A percentile compares a stretch with the other conserved stretches of the same genome.
phyloP scores from a whole-genome alignment of 192 early-diverging fungal genomes.

The Lunasporangiospora selenospora region DNA sequence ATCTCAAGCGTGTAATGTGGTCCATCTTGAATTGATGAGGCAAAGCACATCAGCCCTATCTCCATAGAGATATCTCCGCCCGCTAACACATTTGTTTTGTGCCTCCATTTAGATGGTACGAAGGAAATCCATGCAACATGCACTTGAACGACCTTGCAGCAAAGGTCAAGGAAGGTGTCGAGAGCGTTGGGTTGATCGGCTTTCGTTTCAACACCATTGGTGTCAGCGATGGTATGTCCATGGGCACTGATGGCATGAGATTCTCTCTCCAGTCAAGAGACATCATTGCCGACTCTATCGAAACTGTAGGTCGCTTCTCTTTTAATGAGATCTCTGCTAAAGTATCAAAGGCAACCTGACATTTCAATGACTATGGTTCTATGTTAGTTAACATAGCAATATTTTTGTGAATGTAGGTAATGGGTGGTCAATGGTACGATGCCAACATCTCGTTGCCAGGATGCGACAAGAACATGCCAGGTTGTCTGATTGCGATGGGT shows the following conservation, averaged over 20 bases:
- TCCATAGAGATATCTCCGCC: too few species aligned
- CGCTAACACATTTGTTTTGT: neutral
- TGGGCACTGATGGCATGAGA: slow-evolving; percentile 96
- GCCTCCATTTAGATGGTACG: slow-evolving; percentile 96
- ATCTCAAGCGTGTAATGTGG: slow-evolving; percentile 86
- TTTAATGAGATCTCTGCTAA: too few species aligned
- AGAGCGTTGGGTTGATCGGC: slow-evolving; percentile 87
- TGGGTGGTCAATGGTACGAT: slow-evolving; percentile 98
- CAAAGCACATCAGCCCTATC: too few species aligned
- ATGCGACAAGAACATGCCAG: slow-evolving; percentile 98
- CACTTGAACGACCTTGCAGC: slow-evolving; percentile 89
- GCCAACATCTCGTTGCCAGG: slow-evolving; percentile 98
- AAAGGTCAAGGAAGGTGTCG: slow-evolving; percentile 95
- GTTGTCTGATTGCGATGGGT: slow-evolving; percentile 95
- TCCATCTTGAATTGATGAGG: neutral
- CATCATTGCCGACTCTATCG: slow-evolving; percentile 98
- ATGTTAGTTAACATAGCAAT: too few species aligned
- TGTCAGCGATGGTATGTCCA: slow-evolving; percentile 97
- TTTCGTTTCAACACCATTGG: slow-evolving; percentile 99
- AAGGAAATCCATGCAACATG: slow-evolving; percentile 99
- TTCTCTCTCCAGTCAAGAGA: slow-evolving; percentile 97
- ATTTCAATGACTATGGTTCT: too few species aligned
- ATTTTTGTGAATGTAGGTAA: slow-evolving; percentile 60
- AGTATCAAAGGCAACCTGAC: too few species aligned
- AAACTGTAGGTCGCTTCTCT: slow-evolving; percentile 78